These are phyloP conservation scores for Diplotaxis tenuifolia DNA, from an alignment of 345 rosid genomes.

Conservation along the genomic window DNA sequence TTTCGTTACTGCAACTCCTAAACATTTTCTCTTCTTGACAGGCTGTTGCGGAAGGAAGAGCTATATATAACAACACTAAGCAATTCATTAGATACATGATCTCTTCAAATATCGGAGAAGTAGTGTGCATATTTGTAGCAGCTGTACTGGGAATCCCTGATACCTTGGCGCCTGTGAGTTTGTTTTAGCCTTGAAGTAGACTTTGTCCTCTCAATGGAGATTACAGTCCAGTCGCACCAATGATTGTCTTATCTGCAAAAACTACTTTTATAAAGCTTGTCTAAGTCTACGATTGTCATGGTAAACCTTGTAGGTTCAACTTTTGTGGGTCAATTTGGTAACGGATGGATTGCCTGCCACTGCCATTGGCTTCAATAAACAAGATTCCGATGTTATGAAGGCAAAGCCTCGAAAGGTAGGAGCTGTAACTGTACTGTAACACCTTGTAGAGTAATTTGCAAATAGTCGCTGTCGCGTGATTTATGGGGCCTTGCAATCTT, in stretches of 20 bases:
- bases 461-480: not conserved
- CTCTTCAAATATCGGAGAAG: conserved; percentile 99
- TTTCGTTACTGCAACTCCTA: conserved; percentile 18
- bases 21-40: conserved; percentile 38
- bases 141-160: conserved; percentile 99
- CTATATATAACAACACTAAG: conserved; percentile 96
- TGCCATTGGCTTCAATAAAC: conserved; percentile 98
- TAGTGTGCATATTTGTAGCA: conserved; percentile 98
- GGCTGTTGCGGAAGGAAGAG: conserved; percentile 99
- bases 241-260: conserved; percentile 8
- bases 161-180: conserved; percentile 96
- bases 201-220: not conserved
- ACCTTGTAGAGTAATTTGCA: conserved; percentile 4
- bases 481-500: not conserved
- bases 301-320: conserved; percentile 70
- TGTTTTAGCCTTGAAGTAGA: conserved; percentile 20
- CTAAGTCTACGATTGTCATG: not conserved
- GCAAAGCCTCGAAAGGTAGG: conserved; percentile 95
- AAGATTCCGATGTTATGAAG: conserved; percentile 96
- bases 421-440: conserved; percentile 1
- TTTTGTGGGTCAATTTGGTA: conserved; percentile 97
- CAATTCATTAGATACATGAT: conserved; percentile 99
- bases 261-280: conserved; percentile 1
- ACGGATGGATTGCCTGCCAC: conserved; percentile 99
- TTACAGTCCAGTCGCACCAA: conserved; percentile 1